Percentiles rank a stretch among this genome's conserved stretches.
phyloP scores from a whole-genome alignment of 805 yeast genomes.

The Pichia manshurica region DNA sequence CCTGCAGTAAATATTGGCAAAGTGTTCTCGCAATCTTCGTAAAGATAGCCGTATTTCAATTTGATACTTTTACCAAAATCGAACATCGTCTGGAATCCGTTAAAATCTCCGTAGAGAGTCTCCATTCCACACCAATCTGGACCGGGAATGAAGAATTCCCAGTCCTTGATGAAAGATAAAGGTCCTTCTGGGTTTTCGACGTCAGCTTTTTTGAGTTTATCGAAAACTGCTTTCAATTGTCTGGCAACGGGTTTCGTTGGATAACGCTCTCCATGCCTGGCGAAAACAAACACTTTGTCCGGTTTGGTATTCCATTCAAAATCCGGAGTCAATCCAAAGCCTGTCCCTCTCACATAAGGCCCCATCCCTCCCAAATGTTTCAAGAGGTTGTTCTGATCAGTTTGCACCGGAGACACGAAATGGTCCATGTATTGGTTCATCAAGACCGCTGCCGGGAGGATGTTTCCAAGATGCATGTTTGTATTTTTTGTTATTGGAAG shows the following conservation, averaged over 20 bases:
- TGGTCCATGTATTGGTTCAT: conserved; percentile 2
- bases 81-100: conserved; percentile 47
- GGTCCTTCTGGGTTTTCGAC: conserved; percentile 41
- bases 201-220: conserved; percentile 30
- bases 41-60: conserved; percentile 43
- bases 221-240: conserved; percentile 22
- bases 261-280: conserved; percentile 77
- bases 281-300: conserved; percentile 63
- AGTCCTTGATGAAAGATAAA: conserved; percentile 47
- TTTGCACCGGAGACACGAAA: neutral
- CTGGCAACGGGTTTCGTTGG: conserved; percentile 43
- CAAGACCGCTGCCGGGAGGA: neutral
- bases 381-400: conserved; percentile 43
- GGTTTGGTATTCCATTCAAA: conserved; percentile 21
- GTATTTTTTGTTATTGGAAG: neutral
- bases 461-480: conserved; percentile 2
- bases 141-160: conserved; percentile 40
- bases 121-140: conserved; percentile 37
- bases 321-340: conserved; percentile 46
- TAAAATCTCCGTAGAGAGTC: conserved; percentile 44
- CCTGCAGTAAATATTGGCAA: conserved; percentile 53
- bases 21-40: conserved; percentile 20
- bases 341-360: conserved; percentile 47
- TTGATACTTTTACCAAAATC: conserved; percentile 46
- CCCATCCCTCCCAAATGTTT: conserved; percentile 46